Evolutionary conservation across 176 grass and related monocot species (phyloP), one percentile per base, ranked within the genome.

Genomic region (Cocos nucifera): DNA sequence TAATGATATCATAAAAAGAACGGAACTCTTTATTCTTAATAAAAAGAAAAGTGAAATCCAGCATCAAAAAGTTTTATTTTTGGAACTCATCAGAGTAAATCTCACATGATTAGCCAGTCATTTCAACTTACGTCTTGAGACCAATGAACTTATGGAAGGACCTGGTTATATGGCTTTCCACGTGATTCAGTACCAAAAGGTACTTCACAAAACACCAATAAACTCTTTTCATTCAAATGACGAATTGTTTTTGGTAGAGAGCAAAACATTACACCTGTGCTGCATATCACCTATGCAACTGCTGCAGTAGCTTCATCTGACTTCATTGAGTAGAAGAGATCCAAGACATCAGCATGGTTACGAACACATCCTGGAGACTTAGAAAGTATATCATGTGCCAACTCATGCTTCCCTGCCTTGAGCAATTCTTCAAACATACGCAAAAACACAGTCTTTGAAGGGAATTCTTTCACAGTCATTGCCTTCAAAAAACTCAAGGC

Each of bases 251-350:
- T 19, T 50, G 28, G 16, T 50, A 30, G 50, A 30, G 73, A 55
- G 9, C 23, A 69, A 30, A 61, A 49, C 29, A 54, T 53, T 49
- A 54, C 17, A 22, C 22, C n/a, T 23, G 52, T 59, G 18, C 58
- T 24, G 1, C n/a, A 54, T 56, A 65, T 72, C 51, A 12, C 73
- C 80, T 80, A 75, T 49, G 72, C 54, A 53, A 35, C 72, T 15
- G 15, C 68, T 59, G 73, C 27, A 8, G 62, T 50, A 62, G 69
- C 64, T 62, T 83, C 64, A 55, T 78, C 53, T 6, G 49, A 17
- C 62, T 95, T 89, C 76, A 78, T 75, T n/a, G 25, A 54, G 69
- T 73, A 69, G 61, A 95, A 89, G 19, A 95, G 64, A 71, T 81
- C 66, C 26, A 77, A 66, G 61, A 89, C 76, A 83, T 89, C 78